Evolutionary conservation across 805 yeast genomes (phyloP).

Genomic region (Saccharomycopsis fermentans): DNA sequence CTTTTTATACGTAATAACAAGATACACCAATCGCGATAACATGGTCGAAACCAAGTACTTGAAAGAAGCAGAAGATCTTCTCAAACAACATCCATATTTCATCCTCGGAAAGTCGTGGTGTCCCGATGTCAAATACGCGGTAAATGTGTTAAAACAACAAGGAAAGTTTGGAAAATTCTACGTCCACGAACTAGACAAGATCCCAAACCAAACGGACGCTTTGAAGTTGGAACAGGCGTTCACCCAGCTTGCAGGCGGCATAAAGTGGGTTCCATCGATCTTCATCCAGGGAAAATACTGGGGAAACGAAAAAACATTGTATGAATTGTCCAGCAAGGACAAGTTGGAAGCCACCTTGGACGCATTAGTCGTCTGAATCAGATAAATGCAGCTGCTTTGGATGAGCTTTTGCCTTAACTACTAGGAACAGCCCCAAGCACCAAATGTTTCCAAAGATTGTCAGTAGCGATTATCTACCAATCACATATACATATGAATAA

Average conservation of each 20-base stretch:
- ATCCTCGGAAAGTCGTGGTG: conserved; percentile 70
- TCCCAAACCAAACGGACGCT: conserved; percentile 39
- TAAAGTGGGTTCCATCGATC: conserved; percentile 62
- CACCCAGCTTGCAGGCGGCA: conserved; percentile 41
- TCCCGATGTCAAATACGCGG: conserved; percentile 64
- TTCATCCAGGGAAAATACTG: conserved; percentile 49
- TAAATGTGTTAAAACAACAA: conserved; percentile 42
- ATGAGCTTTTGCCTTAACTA: too few relatives aligned
- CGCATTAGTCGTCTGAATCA: background rate
- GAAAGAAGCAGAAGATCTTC: conserved; percentile 36
- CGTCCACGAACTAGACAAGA: conserved; percentile 53
- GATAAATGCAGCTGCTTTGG: too few relatives aligned
- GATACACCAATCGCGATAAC: background rate
- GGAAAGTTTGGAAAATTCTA: conserved; percentile 40
- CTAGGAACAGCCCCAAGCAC: too few relatives aligned
- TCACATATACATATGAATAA: too few relatives aligned
- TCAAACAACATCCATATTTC: conserved; percentile 37
- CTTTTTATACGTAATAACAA: background rate
- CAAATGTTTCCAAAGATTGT: too few relatives aligned
- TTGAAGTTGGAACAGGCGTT: conserved; percentile 43
- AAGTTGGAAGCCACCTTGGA: conserved; percentile 9
- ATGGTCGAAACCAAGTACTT: conserved; percentile 20
- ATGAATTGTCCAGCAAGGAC: conserved; percentile 19
- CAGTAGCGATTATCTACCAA: too few relatives aligned
- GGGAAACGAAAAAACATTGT: conserved; percentile 46